These are phyloP conservation scores for Ottelia alismoides DNA, from an alignment of 106 monocot species.

Conservation along the genomic window DNA sequence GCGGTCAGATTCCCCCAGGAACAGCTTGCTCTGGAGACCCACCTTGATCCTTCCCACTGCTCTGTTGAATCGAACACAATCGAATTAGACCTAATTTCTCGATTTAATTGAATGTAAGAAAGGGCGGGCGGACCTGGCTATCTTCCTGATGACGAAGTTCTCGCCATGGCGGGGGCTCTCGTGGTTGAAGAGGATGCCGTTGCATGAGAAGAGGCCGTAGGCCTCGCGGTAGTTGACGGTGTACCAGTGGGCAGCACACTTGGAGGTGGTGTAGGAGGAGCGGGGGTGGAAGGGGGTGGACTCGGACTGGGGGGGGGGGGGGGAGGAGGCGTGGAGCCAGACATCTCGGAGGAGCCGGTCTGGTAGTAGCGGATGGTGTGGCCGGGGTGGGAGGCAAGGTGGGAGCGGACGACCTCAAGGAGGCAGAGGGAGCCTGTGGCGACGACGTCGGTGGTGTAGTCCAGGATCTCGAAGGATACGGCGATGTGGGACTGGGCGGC, in stretches of 20 bases:
- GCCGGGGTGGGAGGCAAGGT: constrained; percentile 4
- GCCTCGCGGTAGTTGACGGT: constrained; percentile 92
- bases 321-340: too few relatives aligned
- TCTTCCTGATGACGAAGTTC: too few relatives aligned
- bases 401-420: constrained; percentile 50
- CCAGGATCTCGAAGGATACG: constrained; percentile 90
- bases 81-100: constrained; percentile 77
- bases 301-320: too few relatives aligned
- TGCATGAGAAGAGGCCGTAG: constrained; percentile 80
- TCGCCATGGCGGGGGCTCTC: too few relatives aligned
- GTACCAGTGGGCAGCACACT: too few relatives aligned
- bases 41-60: constrained; percentile 65
- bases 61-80: constrained; percentile 76
- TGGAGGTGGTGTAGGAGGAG: too few relatives aligned
- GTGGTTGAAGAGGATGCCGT: too few relatives aligned
- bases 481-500: too few relatives aligned
- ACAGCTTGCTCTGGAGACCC: constrained; percentile 77
- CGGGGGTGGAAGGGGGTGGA: too few relatives aligned
- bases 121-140: constrained; percentile 78
- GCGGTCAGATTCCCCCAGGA: constrained; percentile 67
- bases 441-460: constrained; percentile 80
- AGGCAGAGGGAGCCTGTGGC: too few relatives aligned
- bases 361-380: constrained; percentile 35
- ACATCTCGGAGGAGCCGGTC: too few relatives aligned
- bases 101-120: too few relatives aligned